A percentile compares a stretch with the other conserved stretches of the same genome.
phyloP scores from a whole-genome alignment of 768 basidiomycete genomes.

The Lactarius indigo region DNA sequence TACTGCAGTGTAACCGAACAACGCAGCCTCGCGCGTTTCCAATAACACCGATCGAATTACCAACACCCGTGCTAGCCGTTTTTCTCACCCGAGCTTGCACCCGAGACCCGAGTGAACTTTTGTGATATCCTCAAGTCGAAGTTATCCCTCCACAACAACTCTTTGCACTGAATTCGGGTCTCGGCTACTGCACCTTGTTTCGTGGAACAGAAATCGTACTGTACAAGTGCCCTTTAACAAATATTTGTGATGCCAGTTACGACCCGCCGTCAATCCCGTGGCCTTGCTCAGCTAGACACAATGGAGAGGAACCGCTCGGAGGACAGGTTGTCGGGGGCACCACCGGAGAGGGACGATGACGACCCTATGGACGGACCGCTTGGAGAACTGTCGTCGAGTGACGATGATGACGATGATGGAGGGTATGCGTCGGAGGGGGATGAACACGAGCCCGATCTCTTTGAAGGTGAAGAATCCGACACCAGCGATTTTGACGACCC shows the following conservation, averaged over 20 bases:
- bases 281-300: neutral
- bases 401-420: neutral
- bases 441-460: neutral
- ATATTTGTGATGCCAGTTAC: slow-evolving; percentile 11
- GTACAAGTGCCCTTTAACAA: neutral
- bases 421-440: neutral
- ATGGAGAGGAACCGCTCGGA: neutral
- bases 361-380: slow-evolving; percentile 11
- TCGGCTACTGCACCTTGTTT: neutral
- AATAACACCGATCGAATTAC: neutral
- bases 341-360: slow-evolving; percentile 4
- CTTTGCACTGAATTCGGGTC: neutral
- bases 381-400: slow-evolving; percentile 4
- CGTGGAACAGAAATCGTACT: neutral
- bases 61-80: neutral
- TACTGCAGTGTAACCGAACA: neutral
- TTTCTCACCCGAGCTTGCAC: too few species aligned
- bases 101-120: neutral
- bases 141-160: neutral
- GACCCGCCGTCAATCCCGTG: slow-evolving; percentile 13
- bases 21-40: neutral
- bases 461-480: slow-evolving; percentile 3
- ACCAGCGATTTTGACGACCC: neutral
- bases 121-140: neutral
- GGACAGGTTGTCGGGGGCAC: neutral